phyloP scores from a whole-genome alignment of 768 basidiomycete genomes.

The Boletus rufocinnamomeus region DNA sequence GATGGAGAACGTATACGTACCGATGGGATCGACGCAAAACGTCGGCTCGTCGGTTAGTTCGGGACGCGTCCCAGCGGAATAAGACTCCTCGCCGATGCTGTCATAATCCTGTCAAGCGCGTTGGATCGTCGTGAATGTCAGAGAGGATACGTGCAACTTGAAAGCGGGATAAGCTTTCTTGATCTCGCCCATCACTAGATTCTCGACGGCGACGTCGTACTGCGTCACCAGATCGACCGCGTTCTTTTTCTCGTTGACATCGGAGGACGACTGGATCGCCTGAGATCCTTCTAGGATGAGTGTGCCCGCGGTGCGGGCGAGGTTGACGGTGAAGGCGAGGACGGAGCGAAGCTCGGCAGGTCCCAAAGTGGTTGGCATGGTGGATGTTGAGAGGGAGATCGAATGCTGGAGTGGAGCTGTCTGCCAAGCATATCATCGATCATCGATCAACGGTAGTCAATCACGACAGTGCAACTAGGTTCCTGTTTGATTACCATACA shows the following conservation, averaged over 20 bases:
- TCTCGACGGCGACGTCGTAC: slow-evolving; percentile 90
- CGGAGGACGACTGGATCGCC: slow-evolving; percentile 62
- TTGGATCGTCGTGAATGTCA: neutral
- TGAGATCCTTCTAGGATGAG: slow-evolving; percentile 77
- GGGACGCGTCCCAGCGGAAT: slow-evolving; percentile 68
- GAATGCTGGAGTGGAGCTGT: neutral
- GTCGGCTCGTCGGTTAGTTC: slow-evolving; percentile 86
- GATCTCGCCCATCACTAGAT: slow-evolving; percentile 74
- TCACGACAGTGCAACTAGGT: neutral
- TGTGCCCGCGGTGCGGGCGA: slow-evolving; percentile 74
- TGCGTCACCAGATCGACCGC: slow-evolving; percentile 94
- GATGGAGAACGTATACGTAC: slow-evolving; percentile 39
- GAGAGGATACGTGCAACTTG: slow-evolving; percentile 65
- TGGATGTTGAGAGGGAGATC: slow-evolving; percentile 7
- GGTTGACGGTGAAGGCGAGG: slow-evolving; percentile 64
- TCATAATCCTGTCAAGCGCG: neutral
- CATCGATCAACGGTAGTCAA: neutral
- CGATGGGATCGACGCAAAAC: slow-evolving; percentile 96
- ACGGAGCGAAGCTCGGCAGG: slow-evolving; percentile 56
- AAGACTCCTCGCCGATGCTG: slow-evolving; percentile 95
- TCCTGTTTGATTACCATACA: too few species aligned
- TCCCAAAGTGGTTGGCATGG: slow-evolving; percentile 37
- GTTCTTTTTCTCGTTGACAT: slow-evolving; percentile 86
- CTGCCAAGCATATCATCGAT: neutral
- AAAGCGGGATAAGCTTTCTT: slow-evolving; percentile 68